Base-by-base conservation (phyloP, 2,329 filamentous ascomycete genomes). In the Juglanconis oblonga region DNA sequence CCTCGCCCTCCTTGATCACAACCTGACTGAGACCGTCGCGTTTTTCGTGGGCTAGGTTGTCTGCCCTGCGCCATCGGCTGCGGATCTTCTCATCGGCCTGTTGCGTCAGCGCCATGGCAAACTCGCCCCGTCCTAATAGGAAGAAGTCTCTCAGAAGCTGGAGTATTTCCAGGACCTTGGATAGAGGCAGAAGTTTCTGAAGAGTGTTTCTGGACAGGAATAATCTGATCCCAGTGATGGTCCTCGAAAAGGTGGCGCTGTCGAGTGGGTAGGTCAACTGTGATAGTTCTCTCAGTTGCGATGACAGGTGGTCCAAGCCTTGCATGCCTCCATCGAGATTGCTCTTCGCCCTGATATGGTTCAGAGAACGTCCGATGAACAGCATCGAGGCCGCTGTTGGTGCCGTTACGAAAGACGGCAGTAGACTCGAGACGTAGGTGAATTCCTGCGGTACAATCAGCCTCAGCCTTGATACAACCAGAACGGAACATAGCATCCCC, bases 281-380 rank as follows among this genome's bases (percentile, higher is more conserved):
- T 0, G 90, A 87, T 3, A 97, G 79, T 67, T 88, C 81, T 53
- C 81, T 78, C 8, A 95, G 80, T 69, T 95, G 90, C 1, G 83
- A 81, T 1, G 89, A 84, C 1, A 91, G 76, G 52, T 91, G 81
- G 24, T 84, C 79, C 4, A 87, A 75, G 35, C 86, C 84, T 38
- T 76, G 74, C 24, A 79, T 65, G 55, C 76, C 71, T 13, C 76
- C 74, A 61, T 79, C 76, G 9, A 76, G 70, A 51, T 74, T 78
- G 58, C 78, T 78, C 66, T 79, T 81, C 14, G 83, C 81, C 53
- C 89, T 83, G 57, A 97, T 89, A 65, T 96, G 91, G 67, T 96
- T 92, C 51, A 98, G 78, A 0, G 92, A 96, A 65, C 90, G 90
- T 10, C 95, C 95, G 63, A 97, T 89, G 69, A 97, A 97, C 5